A percentile compares a stretch with the other conserved stretches of the same genome.
These are phyloP conservation scores for Hypoxylon lenormandii DNA, from an alignment of 495 filamentous ascomycete genomes.

Conservation along the genomic window DNA sequence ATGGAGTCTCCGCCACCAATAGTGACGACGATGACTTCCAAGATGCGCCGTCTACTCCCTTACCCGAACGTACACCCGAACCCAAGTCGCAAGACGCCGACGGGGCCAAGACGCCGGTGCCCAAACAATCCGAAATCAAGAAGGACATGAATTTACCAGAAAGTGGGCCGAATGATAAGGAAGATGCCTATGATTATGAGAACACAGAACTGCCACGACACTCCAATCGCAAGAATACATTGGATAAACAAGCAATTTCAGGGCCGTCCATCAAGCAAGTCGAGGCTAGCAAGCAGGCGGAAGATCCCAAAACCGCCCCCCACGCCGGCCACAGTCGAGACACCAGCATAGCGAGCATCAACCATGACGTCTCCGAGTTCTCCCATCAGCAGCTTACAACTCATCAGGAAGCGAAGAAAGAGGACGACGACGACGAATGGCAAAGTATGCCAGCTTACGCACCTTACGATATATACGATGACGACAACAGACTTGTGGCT, in stretches of 20 bases:
- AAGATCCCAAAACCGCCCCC: slow-evolving; percentile 31
- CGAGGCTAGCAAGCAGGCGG: slow-evolving; percentile 42
- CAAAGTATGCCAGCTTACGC: slow-evolving; percentile 93
- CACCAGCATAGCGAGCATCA: slow-evolving; percentile 45
- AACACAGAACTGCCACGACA: slow-evolving; percentile 19
- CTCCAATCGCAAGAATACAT: slow-evolving; percentile 31
- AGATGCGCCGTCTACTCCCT: slow-evolving; percentile 55
- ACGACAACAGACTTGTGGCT: slow-evolving; percentile 87
- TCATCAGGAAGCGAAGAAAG: slow-evolving; percentile 60
- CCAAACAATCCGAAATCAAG: slow-evolving; percentile 29
- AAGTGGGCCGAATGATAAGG: slow-evolving; percentile 17
- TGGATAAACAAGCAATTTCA: slow-evolving; percentile 46
- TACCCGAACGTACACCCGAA: slow-evolving; percentile 39
- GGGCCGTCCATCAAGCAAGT: slow-evolving; percentile 48
- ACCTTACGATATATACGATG: slow-evolving; percentile 93
- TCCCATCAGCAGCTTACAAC: slow-evolving; percentile 86
- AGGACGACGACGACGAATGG: slow-evolving; percentile 76
- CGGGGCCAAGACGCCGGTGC: slow-evolving; percentile 42
- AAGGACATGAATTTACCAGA: slow-evolving; percentile 12
- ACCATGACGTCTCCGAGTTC: slow-evolving; percentile 76
- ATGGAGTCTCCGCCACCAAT: slow-evolving; percentile 26
- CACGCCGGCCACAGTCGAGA: slow-evolving; percentile 48
- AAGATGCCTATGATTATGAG: slow-evolving; percentile 33
- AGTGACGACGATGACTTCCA: slow-evolving; percentile 56
- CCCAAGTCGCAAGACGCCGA: slow-evolving; percentile 28